Evolutionary conservation across 2,329 filamentous ascomycete species (phyloP).

Genomic region (Beauveria sp.): DNA sequence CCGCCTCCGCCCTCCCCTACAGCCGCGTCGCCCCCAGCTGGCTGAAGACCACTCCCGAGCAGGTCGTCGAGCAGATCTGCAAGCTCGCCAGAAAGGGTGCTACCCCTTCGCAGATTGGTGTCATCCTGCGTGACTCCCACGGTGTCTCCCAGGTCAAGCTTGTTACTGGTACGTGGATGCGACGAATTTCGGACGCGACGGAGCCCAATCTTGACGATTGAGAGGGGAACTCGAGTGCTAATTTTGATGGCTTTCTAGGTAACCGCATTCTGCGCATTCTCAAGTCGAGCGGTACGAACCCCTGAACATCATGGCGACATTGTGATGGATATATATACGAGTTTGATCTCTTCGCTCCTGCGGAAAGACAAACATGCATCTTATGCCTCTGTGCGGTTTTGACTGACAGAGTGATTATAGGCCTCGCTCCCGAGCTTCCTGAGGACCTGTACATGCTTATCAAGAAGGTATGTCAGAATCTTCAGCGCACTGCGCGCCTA

Average conservation of each 20-base stretch:
- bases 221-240: conserved; percentile 23
- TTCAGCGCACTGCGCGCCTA: neutral
- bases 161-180: conserved; percentile 69
- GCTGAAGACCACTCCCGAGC: conserved; percentile 98
- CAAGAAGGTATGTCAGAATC: conserved; percentile 72
- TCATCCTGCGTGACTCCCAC: conserved; percentile 95
- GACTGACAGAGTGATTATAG: conserved; percentile 94
- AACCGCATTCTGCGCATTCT: conserved; percentile 99
- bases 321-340: conserved; percentile 20
- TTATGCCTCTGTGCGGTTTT: conserved; percentile 81
- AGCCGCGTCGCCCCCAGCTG: conserved; percentile 86
- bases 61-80: conserved; percentile 98
- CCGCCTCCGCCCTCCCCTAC: conserved; percentile 91
- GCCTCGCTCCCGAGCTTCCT: conserved; percentile 95
- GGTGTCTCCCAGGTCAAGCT: conserved; percentile 97
- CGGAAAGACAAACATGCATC: conserved; percentile 18
- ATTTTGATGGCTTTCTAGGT: conserved; percentile 48
- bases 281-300: conserved; percentile 86
- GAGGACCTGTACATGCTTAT: conserved; percentile 99
- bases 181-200: neutral
- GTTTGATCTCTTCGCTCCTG: conserved; percentile 2
- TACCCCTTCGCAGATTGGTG: conserved; percentile 97
- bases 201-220: neutral
- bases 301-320: conserved; percentile 23
- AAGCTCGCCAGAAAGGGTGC: conserved; percentile 99